Evolutionary conservation across 768 basidiomycete species (phyloP).

Genomic region (Boletus reticulatus): DNA sequence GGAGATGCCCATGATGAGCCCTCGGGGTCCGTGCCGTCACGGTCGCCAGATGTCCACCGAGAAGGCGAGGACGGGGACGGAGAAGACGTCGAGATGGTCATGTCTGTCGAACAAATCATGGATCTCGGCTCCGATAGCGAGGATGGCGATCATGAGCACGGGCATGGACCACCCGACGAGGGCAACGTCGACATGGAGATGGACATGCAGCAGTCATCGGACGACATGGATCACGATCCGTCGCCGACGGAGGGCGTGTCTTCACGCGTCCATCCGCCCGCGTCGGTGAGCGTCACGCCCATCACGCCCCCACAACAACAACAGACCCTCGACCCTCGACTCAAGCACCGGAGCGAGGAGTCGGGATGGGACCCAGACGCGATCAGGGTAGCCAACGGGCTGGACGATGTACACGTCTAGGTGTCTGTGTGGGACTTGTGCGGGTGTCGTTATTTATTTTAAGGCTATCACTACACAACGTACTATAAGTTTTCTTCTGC

Average conservation of each 20-base stretch:
- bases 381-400: slow-evolving; percentile 13
- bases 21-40: slow-evolving; percentile 11
- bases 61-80: slow-evolving; percentile 14
- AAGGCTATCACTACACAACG: slow-evolving; percentile 15
- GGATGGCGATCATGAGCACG: slow-evolving; percentile 18
- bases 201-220: slow-evolving; percentile 25
- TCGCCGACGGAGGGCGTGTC: slow-evolving; percentile 35
- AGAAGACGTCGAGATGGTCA: slow-evolving; percentile 31
- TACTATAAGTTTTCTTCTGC: background rate
- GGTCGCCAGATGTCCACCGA: slow-evolving; percentile 8
- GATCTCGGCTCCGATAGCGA: slow-evolving; percentile 41
- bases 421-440: background rate
- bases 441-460: slow-evolving; percentile 11
- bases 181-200: slow-evolving; percentile 20
- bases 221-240: slow-evolving; percentile 28
- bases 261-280: slow-evolving; percentile 22
- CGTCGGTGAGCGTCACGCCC: slow-evolving; percentile 31
- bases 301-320: slow-evolving; percentile 28
- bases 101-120: slow-evolving; percentile 46
- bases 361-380: slow-evolving; percentile 25
- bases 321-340: slow-evolving; percentile 26
- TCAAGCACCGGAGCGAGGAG: slow-evolving; percentile 32
- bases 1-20: background rate
- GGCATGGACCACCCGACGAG: background rate
- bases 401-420: slow-evolving; percentile 19